phyloP scores from a whole-genome alignment of 495 filamentous ascomycete genomes.

The Aspergillus mulundensis region DNA sequence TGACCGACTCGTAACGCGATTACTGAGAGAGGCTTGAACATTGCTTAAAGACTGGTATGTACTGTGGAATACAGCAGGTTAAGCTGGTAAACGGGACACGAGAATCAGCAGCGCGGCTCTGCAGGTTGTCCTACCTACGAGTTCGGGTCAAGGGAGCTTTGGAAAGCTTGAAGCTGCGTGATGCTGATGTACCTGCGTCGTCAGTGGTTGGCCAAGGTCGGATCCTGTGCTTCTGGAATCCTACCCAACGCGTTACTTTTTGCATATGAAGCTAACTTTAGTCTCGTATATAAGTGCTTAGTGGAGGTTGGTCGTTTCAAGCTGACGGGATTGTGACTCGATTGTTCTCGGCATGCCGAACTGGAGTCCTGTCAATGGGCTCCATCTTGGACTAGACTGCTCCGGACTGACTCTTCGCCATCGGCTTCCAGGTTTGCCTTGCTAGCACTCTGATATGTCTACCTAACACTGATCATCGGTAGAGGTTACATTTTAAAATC shows the following conservation, averaged over 20 bases:
- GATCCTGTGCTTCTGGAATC: not conserved
- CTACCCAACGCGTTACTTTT: not conserved
- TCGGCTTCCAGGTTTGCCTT: not conserved
- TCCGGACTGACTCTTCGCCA: not conserved
- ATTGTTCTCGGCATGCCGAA: not conserved
- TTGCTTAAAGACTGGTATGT: not conserved
- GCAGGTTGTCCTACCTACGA: not conserved
- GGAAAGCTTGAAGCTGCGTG: not conserved
- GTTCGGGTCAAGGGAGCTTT: not conserved
- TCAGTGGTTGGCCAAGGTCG: not conserved
- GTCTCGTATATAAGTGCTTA: not conserved
- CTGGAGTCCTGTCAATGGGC: no score
- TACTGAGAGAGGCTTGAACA: not conserved
- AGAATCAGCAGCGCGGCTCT: not conserved
- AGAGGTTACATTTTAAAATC: no score
- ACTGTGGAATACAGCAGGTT: not conserved
- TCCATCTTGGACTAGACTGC: no score
- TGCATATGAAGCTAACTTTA: not conserved
- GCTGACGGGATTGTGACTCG: not conserved
- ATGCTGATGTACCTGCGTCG: constrained; percentile 6
- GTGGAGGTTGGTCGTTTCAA: not conserved
- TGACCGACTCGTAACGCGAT: not conserved
- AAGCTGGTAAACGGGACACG: not conserved
- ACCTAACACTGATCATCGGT: no score
- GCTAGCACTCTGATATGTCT: no score